These are phyloP conservation scores for Aspergillus wentii DNA, from an alignment of 495 filamentous ascomycete species.

Conservation along the genomic window DNA sequence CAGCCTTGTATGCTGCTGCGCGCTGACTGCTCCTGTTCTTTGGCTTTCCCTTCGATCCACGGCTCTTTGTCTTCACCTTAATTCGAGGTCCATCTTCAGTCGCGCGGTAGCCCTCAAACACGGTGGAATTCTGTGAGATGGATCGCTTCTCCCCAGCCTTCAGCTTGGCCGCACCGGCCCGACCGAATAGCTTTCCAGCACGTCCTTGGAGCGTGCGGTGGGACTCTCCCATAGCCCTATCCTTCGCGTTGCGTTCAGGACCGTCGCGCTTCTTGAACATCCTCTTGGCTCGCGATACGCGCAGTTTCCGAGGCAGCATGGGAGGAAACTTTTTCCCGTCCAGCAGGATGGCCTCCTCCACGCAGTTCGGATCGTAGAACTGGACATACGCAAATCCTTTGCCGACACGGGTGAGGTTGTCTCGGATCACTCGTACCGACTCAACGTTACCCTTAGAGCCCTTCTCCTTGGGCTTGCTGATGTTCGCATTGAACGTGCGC, in stretches of 20 bases:
- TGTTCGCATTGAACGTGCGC: conserved; percentile 65
- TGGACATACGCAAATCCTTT: conserved; percentile 99
- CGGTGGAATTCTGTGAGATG: conserved; percentile 52
- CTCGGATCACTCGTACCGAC: conserved; percentile 89
- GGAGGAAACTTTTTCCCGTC: conserved; percentile 91
- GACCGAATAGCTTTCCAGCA: conserved; percentile 76
- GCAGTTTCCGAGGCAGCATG: conserved; percentile 79
- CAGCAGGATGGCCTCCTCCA: conserved; percentile 81
- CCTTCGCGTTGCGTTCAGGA: conserved; percentile 25
- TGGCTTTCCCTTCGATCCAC: conserved; percentile 49
- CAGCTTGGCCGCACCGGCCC: conserved; percentile 66
- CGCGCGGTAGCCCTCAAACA: conserved; percentile 90
- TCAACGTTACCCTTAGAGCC: conserved; percentile 65
- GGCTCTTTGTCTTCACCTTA: conserved; percentile 55
- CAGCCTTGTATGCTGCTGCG: conserved; percentile 63
- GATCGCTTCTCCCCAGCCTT: conserved; percentile 35
- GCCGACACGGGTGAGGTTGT: conserved; percentile 82
- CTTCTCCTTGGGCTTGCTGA: conserved; percentile 38
- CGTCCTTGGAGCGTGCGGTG: conserved; percentile 72
- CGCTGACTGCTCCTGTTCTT: conserved; percentile 49
- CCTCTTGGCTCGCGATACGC: conserved; percentile 80
- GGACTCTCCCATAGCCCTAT: conserved; percentile 59
- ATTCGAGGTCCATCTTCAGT: conserved; percentile 60
- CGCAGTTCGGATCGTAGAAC: conserved; percentile 81
- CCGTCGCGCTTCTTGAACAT: conserved; percentile 61